Percentiles rank a stretch among this genome's conserved stretches.
These are phyloP conservation scores for Fusarium austroafricanum DNA, from an alignment of 2,329 filamentous ascomycete genomes.

Conservation along the genomic window DNA sequence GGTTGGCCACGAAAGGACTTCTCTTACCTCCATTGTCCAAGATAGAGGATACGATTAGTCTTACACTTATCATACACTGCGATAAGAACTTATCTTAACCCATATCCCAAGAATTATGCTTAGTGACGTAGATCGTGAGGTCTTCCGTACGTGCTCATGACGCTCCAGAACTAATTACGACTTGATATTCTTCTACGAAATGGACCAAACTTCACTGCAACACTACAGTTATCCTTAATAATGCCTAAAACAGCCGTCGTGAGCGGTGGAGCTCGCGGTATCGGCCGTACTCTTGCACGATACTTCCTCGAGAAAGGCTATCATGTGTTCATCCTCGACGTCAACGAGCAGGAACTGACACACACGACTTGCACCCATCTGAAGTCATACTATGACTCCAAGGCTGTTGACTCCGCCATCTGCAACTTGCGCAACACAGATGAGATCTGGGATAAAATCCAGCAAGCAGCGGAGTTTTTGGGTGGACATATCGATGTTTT, in stretches of 20 bases:
- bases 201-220: no score
- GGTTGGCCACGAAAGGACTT: no score
- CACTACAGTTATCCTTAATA: background rate
- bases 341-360: constrained; percentile 13
- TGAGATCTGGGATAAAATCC: constrained; percentile 3
- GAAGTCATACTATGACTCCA: constrained; percentile 9
- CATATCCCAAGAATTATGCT: fast-evolving
- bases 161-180: background rate
- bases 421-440: constrained; percentile 5
- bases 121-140: constrained; percentile 23
- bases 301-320: constrained; percentile 21
- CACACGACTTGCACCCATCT: constrained; percentile 9
- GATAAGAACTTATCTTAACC: background rate
- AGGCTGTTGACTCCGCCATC: background rate
- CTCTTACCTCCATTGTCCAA: no score
- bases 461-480: constrained; percentile 10
- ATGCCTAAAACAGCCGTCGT: constrained; percentile 6
- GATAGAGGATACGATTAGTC: no score
- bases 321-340: constrained; percentile 12
- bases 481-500: constrained; percentile 3
- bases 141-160: constrained; percentile 10
- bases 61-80: background rate
- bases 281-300: background rate
- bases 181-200: fast-evolving
- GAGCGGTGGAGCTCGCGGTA: constrained; percentile 17